Conservation (phyloP, 2,329 filamentous ascomycete genomes). For the Aspergillus sp. region DNA sequence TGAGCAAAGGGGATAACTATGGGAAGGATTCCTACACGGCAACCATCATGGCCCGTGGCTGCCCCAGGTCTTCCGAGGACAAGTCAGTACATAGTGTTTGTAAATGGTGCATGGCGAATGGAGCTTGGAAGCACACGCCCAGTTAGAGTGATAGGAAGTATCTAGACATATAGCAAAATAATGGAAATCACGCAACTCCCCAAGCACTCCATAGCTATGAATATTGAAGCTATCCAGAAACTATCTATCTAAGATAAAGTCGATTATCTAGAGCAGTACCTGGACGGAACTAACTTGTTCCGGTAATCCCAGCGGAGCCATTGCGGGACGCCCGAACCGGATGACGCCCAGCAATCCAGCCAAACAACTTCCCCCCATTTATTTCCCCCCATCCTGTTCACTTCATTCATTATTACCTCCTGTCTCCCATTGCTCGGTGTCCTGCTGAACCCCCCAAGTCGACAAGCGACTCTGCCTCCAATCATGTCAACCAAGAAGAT, state of each 20-base stretch:
- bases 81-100: neutral
- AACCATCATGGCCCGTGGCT: neutral
- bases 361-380: slow-evolving; percentile 5
- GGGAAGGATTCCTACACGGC: neutral
- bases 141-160: neutral
- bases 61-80: neutral
- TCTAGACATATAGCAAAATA: neutral
- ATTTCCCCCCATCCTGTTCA: neutral
- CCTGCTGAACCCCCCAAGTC: neutral
- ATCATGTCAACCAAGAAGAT: slow-evolving; percentile 55
- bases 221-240: neutral
- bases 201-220: neutral
- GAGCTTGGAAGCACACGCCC: neutral
- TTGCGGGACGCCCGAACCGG: slow-evolving; percentile 25
- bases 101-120: neutral
- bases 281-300: slow-evolving; percentile 33
- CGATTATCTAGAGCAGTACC: neutral
- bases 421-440: slow-evolving; percentile 16
- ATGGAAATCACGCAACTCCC: neutral
- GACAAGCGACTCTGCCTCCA: neutral
- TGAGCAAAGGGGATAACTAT: slow-evolving; percentile 8
- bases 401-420: neutral
- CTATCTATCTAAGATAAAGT: neutral
- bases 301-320: slow-evolving; percentile 20
- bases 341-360: slow-evolving; percentile 12